Evolutionary conservation across 2,329 filamentous ascomycete genomes (phyloP).

Genomic region (Cladosporium sp.): DNA sequence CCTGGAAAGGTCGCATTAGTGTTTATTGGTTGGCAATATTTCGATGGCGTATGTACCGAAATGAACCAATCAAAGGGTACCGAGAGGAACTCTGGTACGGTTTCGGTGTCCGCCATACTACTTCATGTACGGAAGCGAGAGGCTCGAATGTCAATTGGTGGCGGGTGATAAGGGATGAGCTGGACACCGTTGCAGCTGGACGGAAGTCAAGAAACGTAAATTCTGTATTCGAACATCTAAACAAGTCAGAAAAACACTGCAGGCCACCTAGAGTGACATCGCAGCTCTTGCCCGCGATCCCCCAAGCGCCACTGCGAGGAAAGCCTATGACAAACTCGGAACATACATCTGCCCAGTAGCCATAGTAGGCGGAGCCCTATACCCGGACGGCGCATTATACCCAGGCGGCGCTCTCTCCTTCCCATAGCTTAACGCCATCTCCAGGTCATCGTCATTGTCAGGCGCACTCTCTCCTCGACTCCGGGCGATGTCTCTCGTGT

Average conservation of each 20-base stretch:
- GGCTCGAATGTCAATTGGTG: background rate
- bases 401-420: conserved; percentile 1
- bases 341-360: background rate
- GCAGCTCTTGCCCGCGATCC: no score
- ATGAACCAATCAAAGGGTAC: background rate
- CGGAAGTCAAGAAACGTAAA: background rate
- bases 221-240: background rate
- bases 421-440: background rate
- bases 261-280: background rate
- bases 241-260: background rate
- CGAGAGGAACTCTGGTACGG: background rate
- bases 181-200: background rate
- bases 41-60: background rate
- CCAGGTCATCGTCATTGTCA: background rate
- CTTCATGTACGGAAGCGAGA: background rate
- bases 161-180: background rate
- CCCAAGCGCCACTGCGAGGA: no score
- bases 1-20: background rate
- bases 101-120: background rate
- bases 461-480: background rate
- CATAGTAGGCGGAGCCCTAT: background rate
- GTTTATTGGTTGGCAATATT: background rate
- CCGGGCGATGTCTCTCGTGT: background rate
- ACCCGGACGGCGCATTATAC: background rate
- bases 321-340: background rate